A percentile compares a stretch with the other conserved stretches of the same genome.
Conservation (phyloP, 352 stramenopile species). For the Heterotrichella gracilis region DNA sequence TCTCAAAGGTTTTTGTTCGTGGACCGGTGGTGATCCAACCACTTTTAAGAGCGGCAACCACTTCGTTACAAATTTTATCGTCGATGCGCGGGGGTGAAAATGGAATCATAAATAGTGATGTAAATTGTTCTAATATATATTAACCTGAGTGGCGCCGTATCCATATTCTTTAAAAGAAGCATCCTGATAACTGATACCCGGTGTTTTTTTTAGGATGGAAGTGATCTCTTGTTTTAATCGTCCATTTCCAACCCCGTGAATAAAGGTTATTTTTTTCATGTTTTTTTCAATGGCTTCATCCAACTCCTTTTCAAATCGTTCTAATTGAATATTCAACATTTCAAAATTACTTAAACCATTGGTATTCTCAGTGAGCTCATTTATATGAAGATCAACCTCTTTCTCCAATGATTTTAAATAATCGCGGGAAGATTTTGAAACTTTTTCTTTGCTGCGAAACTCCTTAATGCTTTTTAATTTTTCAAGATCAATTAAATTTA, state of each 20-base stretch:
- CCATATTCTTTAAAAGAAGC: neutral
- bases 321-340: neutral
- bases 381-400: neutral
- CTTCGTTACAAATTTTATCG: slow-evolving; percentile 3
- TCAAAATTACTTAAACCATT: neutral
- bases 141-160: neutral
- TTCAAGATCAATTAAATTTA: neutral
- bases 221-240: neutral
- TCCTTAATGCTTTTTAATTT: slow-evolving; percentile 6
- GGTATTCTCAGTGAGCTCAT: neutral
- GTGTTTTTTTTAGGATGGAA: neutral
- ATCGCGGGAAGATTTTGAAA: neutral
- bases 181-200: neutral
- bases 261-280: slow-evolving; percentile 7
- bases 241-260: neutral
- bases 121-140: too few relatives aligned
- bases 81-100: neutral
- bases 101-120: neutral
- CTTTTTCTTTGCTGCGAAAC: neutral
- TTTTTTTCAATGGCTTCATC: neutral
- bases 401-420: neutral
- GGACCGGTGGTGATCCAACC: neutral
- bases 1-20: neutral
- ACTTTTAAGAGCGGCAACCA: neutral
- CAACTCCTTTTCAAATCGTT: neutral